Conservation (phyloP, 306 rosid genomes). For the Malus fusca region DNA sequence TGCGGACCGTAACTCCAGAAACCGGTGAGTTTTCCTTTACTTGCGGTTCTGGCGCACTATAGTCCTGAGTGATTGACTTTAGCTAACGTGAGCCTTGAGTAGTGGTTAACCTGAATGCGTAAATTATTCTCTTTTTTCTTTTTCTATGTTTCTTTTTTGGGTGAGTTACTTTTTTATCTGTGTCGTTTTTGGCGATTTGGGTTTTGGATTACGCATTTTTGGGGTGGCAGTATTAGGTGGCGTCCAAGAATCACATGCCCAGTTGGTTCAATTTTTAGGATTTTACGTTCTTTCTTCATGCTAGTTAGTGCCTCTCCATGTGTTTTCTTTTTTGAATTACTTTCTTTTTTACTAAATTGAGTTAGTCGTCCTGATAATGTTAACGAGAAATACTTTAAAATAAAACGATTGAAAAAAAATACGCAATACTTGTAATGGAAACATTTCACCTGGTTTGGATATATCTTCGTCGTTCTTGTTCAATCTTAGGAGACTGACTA, state of each 20-base stretch:
- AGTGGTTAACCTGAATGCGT: background rate
- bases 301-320: constrained; percentile 1
- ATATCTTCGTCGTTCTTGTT: background rate
- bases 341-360: too few relatives aligned
- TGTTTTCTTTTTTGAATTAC: background rate
- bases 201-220: constrained; percentile 21
- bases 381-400: too few relatives aligned
- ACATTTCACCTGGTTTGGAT: background rate
- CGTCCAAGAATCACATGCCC: constrained; percentile 31
- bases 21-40: constrained; percentile 32
- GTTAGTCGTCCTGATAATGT: too few relatives aligned
- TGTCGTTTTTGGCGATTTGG: background rate
- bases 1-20: constrained; percentile 77
- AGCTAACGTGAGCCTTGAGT: background rate
- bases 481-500: background rate
- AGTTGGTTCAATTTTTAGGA: constrained; percentile 13
- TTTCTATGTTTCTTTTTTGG: background rate
- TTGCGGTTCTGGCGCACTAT: background rate
- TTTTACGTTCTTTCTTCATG: constrained; percentile 26
- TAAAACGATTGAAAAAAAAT: too few relatives aligned
- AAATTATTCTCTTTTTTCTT: background rate
- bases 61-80: background rate
- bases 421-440: too few relatives aligned
- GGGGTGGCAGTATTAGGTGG: constrained; percentile 30
- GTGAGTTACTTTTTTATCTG: background rate